Evolutionary conservation across 345 rosid species (phyloP).

Genomic region (Brassica napus): Da-Ae NC_063446.1:71471501-71472000

Average conservation of each 20-base stretch:
- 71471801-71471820: too few relatives aligned
- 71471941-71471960: neutral
- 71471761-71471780: too few relatives aligned
- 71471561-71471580: too few relatives aligned
- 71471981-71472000: neutral
- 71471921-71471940: slow-evolving; percentile 14
- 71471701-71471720: neutral
- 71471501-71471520: too few relatives aligned
- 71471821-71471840: too few relatives aligned
- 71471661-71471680: neutral
- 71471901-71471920: too few relatives aligned
- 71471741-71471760: slow-evolving; percentile 11
- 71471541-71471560: too few relatives aligned
- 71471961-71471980: slow-evolving; percentile 24
- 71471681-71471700: neutral
- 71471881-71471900: neutral
- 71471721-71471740: slow-evolving; percentile 7
- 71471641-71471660: neutral
- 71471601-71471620: neutral
- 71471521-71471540: too few relatives aligned
- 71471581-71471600: neutral
- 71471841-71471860: too few relatives aligned
- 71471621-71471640: neutral
- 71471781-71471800: too few relatives aligned
- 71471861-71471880: too few relatives aligned